A percentile compares a stretch with the other conserved stretches of the same genome.
Evolutionary conservation across 2,329 filamentous ascomycete species (phyloP).

Genomic region (Hypoxylon sp.): DNA sequence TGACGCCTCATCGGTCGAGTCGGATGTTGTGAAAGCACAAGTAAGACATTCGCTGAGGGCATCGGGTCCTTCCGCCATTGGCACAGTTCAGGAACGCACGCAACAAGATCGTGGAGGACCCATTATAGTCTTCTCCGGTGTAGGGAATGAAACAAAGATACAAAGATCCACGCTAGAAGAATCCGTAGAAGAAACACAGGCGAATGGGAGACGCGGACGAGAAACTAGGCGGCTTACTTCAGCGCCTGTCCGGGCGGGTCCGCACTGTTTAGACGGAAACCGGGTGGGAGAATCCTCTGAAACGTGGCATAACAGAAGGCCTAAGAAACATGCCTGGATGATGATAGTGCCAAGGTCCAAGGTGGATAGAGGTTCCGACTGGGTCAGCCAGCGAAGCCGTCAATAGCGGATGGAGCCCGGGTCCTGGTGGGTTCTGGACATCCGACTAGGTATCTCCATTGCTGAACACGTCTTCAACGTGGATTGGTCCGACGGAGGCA

Average conservation of each 20-base stretch:
- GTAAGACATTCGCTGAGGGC: conserved; percentile 40
- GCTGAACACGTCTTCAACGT: conserved; percentile 42
- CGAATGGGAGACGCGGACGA: conserved; percentile 39
- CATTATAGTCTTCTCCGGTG: conserved; percentile 25
- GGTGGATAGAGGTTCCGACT: conserved; percentile 31
- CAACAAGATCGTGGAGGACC: conserved; percentile 36
- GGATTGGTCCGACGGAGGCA: conserved; percentile 40
- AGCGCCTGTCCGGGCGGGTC: conserved; percentile 31
- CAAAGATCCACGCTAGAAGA: conserved; percentile 42
- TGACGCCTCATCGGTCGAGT: conserved; percentile 44
- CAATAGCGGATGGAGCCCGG: conserved; percentile 23
- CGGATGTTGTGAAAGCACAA: conserved; percentile 45
- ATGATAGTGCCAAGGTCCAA: conserved; percentile 39
- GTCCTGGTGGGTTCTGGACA: conserved; percentile 39
- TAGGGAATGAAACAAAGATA: conserved; percentile 44
- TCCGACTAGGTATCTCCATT: conserved; percentile 33
- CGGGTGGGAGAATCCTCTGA: conserved; percentile 42
- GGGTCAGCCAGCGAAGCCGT: conserved; percentile 26
- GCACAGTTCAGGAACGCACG: conserved; percentile 42
- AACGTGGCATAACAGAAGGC: conserved; percentile 51
- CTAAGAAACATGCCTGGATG: conserved; percentile 47
- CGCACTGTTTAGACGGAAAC: conserved; percentile 37
- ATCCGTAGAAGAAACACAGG: conserved; percentile 32
- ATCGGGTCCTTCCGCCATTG: conserved; percentile 52
- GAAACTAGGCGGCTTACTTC: conserved; percentile 41